phyloP scores from a whole-genome alignment of 2,329 filamentous ascomycete genomes.

The Trichoderma koningiopsis region DNA sequence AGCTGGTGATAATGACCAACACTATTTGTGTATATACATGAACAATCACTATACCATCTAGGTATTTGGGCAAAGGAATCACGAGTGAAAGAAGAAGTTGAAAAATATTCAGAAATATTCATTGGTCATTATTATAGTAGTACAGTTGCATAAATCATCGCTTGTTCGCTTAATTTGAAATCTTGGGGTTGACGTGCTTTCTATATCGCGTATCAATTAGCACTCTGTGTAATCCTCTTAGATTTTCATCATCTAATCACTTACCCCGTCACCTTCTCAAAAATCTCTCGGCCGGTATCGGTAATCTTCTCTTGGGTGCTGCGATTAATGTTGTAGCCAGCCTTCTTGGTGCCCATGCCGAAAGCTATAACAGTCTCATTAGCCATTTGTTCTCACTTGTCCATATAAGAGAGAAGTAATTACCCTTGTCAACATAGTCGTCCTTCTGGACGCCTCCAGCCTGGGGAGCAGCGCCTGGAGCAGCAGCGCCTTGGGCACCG shows the following conservation, averaged over 20 bases:
- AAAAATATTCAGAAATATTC: neutral
- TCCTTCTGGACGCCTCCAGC: constrained; percentile 24
- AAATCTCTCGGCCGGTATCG: constrained; percentile 40
- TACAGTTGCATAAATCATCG: neutral
- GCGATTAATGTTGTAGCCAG: constrained; percentile 39
- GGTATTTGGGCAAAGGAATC: neutral
- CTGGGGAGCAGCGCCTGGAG: constrained; percentile 27
- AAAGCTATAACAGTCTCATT: constrained; percentile 33
- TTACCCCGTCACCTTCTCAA: constrained; percentile 44
- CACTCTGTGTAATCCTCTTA: neutral
- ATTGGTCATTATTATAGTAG: neutral
- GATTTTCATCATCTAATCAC: constrained; percentile 13
- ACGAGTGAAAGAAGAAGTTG: neutral
- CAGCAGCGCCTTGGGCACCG: constrained; percentile 24
- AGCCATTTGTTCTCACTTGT: neutral
- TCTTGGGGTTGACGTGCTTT: constrained; percentile 12
- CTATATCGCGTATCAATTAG: constrained; percentile 1
- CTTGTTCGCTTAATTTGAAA: constrained; percentile 13
- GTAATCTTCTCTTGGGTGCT: constrained; percentile 45
- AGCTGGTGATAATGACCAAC: neutral
- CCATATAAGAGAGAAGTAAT: neutral
- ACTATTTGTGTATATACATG: neutral
- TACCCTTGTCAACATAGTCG: constrained; percentile 47
- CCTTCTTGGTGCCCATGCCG: constrained; percentile 37
- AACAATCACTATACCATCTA: neutral